phyloP scores from a whole-genome alignment of 1,284 basidiomycete genomes.

The Ceratobasidium sp. region DNA sequence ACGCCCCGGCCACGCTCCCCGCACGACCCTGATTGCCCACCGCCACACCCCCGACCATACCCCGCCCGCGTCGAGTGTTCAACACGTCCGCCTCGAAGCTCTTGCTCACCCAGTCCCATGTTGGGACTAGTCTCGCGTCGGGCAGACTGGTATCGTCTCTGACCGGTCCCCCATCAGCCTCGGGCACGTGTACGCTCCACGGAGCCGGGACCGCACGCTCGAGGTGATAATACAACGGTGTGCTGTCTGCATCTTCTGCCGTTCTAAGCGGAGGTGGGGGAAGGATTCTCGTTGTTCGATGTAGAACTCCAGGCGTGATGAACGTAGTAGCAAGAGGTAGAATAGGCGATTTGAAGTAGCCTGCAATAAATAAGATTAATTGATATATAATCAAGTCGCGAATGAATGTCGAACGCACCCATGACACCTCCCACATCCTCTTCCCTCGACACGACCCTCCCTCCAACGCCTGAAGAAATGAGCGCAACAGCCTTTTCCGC shows the following conservation, averaged over 20 bases:
- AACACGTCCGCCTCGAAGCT: constrained; percentile 2
- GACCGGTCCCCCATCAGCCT: constrained; percentile 23
- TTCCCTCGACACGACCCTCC: constrained; percentile 18
- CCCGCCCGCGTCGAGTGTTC: constrained; percentile 15
- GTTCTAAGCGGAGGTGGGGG: constrained; percentile 23
- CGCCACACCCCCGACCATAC: constrained; percentile 2
- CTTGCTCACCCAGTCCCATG: constrained; percentile 32
- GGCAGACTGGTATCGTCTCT: not conserved
- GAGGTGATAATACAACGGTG: constrained; percentile 21
- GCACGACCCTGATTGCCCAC: constrained; percentile 14
- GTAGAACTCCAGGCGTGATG: constrained; percentile 15
- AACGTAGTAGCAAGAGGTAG: constrained; percentile 23
- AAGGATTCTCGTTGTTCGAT: constrained; percentile 25
- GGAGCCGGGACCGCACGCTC: constrained; percentile 14
- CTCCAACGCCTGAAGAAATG: constrained; percentile 7
- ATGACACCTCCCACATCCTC: constrained; percentile 30
- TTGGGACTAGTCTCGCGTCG: constrained; percentile 24
- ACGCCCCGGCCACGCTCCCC: constrained; percentile 5
- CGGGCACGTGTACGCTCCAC: constrained; percentile 33
- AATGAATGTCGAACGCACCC: constrained; percentile 12
- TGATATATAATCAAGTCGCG: not conserved
- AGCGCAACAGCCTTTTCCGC: constrained; percentile 11
- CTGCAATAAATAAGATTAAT: not conserved
- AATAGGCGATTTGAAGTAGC: constrained; percentile 28
- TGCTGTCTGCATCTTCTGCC: constrained; percentile 10